Evolutionary conservation across 768 basidiomycete species (phyloP), one percentile per base, ranked within the genome.

Genomic region (Pulveroboletus sp.): DNA sequence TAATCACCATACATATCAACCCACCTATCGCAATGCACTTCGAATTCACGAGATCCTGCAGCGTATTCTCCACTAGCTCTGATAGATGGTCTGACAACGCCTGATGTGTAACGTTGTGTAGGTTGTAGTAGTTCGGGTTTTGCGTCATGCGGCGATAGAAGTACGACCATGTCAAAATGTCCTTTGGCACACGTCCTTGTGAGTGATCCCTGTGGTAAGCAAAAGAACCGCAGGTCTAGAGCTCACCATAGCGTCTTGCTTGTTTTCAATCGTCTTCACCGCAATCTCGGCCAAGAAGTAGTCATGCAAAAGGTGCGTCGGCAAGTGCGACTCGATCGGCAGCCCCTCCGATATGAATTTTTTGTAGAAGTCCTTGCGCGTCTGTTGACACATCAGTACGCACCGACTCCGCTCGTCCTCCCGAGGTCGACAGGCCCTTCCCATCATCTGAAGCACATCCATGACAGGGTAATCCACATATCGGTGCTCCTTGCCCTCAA

Each of bases 401-500:
- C 95, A 98, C 12, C 93, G 87, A 58, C 91, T 93, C 51, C 86
- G 84, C 3, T 87, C 84, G 58, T 98, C 96, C 58, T 92, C 82
- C 36, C 72, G 68, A 7, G 96, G 95, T 14, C 94, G 85, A 66
- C 94, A 97, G 0, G 96, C 96, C n/a, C 85, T 82, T 38, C 95
- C 96, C 85, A 98, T 95, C 95, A 99, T 98, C 65, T 98, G 96
- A 2, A 98, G 79, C 6, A 99, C 89, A 59, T 98, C 95, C 80
- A 95, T 95, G 51, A 99, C 93, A 4, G 95, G 93, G 64, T 98
- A 97, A 68, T 98, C 96, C 57, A 94, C 78, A 58, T 99, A 99
- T 39, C 96, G 89, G 64, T 98, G 96, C 61, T 99, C 96, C 69
- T 93, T 90, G 63, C 95, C 95, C 67, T 98, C 94, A 59, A 89